phyloP scores from a whole-genome alignment of 2,329 filamentous ascomycete genomes.

The Colletotrichum agaves region DNA sequence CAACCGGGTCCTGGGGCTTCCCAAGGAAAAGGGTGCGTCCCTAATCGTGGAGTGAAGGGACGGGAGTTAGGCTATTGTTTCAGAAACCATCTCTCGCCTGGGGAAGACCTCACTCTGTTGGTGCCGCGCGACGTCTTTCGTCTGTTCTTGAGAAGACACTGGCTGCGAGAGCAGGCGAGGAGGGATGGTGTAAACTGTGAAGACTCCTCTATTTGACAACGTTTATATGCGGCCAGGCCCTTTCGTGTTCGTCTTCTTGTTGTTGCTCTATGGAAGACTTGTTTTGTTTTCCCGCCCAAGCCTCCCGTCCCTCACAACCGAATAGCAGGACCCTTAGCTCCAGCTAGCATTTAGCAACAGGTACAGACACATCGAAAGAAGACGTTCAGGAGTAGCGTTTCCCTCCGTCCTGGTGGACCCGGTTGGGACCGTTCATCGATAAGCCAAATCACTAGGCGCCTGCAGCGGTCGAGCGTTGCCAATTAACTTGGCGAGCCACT shows the following conservation, averaged over 20 bases:
- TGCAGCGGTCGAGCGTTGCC: conserved; percentile 36
- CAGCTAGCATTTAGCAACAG: not conserved
- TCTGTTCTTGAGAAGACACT: conserved; percentile 23
- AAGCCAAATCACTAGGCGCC: conserved; percentile 27
- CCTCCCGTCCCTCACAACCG: no score
- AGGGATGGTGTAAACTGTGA: conserved; percentile 7
- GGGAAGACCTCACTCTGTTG: conserved; percentile 29
- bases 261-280: not conserved
- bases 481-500: conserved; percentile 36
- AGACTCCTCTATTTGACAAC: conserved; percentile 4
- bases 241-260: not conserved
- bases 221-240: not conserved
- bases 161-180: not conserved
- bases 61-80: conserved; percentile 36
- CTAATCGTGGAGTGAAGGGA: conserved; percentile 33
- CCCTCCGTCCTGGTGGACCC: not conserved
- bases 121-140: conserved; percentile 32
- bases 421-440: conserved; percentile 33
- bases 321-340: not conserved
- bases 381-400: not conserved
- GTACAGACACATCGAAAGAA: not conserved
- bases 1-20: conserved; percentile 23
- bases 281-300: not conserved
- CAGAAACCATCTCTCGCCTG: conserved; percentile 29
- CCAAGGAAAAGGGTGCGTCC: conserved; percentile 15